These are phyloP conservation scores for Trichoderma semiorbis DNA, from an alignment of 2,329 filamentous ascomycete genomes.

Conservation along the genomic window DNA sequence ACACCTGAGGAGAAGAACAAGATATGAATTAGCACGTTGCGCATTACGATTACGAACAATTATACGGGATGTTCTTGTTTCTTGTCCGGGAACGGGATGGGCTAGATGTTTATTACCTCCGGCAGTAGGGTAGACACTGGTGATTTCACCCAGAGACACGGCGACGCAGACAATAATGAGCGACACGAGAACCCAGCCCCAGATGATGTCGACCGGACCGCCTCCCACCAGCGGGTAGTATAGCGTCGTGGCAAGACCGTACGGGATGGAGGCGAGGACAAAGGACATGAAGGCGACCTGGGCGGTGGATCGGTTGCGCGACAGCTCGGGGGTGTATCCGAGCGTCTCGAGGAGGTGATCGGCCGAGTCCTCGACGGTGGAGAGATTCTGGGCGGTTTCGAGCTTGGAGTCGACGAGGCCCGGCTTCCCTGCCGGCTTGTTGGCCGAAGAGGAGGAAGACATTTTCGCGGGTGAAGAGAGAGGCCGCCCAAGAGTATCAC, in stretches of 20 bases:
- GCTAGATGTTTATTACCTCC: slow-evolving; percentile 46
- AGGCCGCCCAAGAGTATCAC: neutral
- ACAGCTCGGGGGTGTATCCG: slow-evolving; percentile 64
- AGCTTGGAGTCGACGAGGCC: slow-evolving; percentile 28
- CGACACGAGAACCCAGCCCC: slow-evolving; percentile 69
- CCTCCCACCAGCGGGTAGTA: slow-evolving; percentile 64
- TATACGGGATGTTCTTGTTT: neutral
- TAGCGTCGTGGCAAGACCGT: slow-evolving; percentile 68
- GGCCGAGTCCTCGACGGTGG: slow-evolving; percentile 43
- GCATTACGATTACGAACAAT: neutral
- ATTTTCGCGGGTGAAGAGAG: neutral
- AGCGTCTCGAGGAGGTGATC: slow-evolving; percentile 61
- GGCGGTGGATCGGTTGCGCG: slow-evolving; percentile 62
- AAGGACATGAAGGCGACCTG: slow-evolving; percentile 75
- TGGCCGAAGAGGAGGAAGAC: slow-evolving; percentile 21
- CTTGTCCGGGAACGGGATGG: slow-evolving; percentile 19
- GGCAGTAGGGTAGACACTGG: slow-evolving; percentile 71
- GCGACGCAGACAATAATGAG: slow-evolving; percentile 69
- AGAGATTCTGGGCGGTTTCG: slow-evolving; percentile 25
- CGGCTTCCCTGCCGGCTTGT: slow-evolving; percentile 25
- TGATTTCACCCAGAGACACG: slow-evolving; percentile 68
- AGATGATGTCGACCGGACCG: slow-evolving; percentile 66
- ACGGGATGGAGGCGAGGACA: slow-evolving; percentile 70
- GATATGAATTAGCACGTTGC: neutral
- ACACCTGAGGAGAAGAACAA: slow-evolving; percentile 41